Percentiles rank a stretch among this genome's conserved stretches.
These are phyloP conservation scores for Sporothrix globosa DNA, from an alignment of 2,329 filamentous ascomycete genomes.

Conservation along the genomic window DNA sequence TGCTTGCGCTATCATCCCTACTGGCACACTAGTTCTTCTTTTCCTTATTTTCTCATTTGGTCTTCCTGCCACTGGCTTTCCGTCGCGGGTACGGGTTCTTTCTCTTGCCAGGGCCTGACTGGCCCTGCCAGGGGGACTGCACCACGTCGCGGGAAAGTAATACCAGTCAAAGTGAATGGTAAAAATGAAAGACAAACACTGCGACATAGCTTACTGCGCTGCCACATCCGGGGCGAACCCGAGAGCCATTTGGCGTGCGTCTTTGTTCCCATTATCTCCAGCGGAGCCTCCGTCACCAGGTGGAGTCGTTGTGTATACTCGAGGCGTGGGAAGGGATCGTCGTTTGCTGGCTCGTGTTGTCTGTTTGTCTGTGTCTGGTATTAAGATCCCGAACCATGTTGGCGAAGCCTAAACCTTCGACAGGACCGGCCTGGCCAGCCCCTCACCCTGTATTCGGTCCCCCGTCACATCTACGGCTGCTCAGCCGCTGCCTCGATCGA, in stretches of 20 bases:
- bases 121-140: background rate
- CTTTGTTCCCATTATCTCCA: background rate
- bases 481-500: conserved; percentile 10
- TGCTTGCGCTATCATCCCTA: conserved; percentile 20
- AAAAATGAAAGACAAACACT: background rate
- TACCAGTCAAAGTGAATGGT: background rate
- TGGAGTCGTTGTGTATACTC: conserved; percentile 4
- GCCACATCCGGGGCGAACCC: conserved; percentile 2
- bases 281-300: conserved; percentile 1
- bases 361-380: background rate
- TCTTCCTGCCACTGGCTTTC: background rate
- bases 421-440: background rate
- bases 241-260: background rate
- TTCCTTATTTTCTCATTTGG: conserved; percentile 4
- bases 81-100: background rate
- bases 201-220: conserved; percentile 4
- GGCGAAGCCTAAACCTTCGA: background rate
- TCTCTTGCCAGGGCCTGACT: background rate
- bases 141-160: background rate
- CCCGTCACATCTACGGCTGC: conserved; percentile 1
- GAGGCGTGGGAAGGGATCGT: background rate
- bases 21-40: background rate
- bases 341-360: background rate
- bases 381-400: too few relatives aligned
- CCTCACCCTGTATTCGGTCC: conserved; percentile 10